These are phyloP conservation scores for Bjerkandera adusta DNA, from an alignment of 1,284 basidiomycete species.

Conservation along the genomic window DNA sequence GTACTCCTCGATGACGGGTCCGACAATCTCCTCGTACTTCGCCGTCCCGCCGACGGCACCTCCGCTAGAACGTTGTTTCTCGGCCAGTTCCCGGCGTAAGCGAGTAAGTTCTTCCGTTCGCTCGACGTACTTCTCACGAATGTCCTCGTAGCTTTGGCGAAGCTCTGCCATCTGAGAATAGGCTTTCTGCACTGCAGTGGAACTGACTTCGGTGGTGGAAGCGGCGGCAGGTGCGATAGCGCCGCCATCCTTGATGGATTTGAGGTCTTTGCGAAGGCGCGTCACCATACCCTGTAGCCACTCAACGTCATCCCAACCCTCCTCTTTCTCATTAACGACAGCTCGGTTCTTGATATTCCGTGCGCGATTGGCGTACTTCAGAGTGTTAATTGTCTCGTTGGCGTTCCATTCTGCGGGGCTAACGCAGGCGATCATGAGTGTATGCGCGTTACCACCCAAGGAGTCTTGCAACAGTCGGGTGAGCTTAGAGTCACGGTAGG, in stretches of 20 bases:
- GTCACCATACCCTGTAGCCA: conserved; percentile 88
- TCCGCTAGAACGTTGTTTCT: conserved; percentile 59
- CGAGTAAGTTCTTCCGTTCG: conserved; percentile 86
- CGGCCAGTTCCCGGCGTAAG: conserved; percentile 72
- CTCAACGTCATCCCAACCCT: conserved; percentile 98
- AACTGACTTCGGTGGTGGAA: background rate
- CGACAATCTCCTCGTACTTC: conserved; percentile 95
- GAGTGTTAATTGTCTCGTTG: conserved; percentile 92
- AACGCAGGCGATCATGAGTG: conserved; percentile 98
- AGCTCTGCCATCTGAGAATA: conserved; percentile 75
- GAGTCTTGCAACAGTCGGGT: conserved; percentile 98
- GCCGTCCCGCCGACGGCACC: conserved; percentile 67
- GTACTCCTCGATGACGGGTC: conserved; percentile 97
- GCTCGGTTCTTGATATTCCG: conserved; percentile 97
- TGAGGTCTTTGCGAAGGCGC: conserved; percentile 86
- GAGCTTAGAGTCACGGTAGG: conserved; percentile 97
- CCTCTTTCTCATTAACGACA: conserved; percentile 91
- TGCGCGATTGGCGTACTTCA: conserved; percentile 98
- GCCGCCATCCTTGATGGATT: conserved; percentile 57
- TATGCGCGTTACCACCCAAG: conserved; percentile 97
- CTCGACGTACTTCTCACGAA: conserved; percentile 82
- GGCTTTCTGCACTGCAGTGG: conserved; percentile 62
- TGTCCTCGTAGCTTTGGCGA: conserved; percentile 79
- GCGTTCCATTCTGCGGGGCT: conserved; percentile 96
- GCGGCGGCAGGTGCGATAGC: conserved; percentile 22